Conservation (phyloP, 441 rosid species). For the Populus trichocarpa region DNA sequence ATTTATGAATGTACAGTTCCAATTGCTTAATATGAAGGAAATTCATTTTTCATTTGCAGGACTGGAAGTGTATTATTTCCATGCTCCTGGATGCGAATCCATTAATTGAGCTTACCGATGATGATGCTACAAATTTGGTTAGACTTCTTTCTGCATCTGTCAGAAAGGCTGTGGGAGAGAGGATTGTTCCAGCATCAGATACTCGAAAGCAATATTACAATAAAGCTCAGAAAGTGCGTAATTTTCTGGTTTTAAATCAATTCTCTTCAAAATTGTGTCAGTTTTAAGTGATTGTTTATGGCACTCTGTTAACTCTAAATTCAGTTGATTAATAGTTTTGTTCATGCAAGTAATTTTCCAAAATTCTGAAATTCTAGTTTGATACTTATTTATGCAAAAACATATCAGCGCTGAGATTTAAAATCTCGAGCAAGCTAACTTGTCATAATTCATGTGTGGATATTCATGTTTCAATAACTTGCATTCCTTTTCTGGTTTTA, state of each 20-base stretch:
- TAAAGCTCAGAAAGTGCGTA: conserved; percentile 86
- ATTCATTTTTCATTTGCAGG: conserved; percentile 44
- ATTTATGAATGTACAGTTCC: background rate
- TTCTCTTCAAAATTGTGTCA: conserved; percentile 1
- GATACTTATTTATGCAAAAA: background rate
- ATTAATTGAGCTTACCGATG: conserved; percentile 70
- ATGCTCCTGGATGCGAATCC: conserved; percentile 91
- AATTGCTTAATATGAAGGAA: conserved; percentile 6
- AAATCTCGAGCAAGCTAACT: background rate
- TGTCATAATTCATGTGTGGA: background rate
- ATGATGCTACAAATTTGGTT: conserved; percentile 84
- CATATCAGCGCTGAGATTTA: no score
- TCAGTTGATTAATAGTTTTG: background rate
- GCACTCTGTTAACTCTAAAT: background rate
- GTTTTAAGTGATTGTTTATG: background rate
- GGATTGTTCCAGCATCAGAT: conserved; percentile 88
- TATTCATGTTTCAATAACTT: background rate
- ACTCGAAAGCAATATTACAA: conserved; percentile 80
- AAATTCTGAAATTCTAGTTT: background rate
- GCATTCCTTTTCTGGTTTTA: background rate
- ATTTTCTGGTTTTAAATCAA: conserved; percentile 12
- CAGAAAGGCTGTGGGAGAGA: conserved; percentile 90
- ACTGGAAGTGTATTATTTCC: conserved; percentile 97
- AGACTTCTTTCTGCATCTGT: conserved; percentile 92
- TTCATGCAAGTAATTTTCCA: background rate